Evolutionary conservation across 148 eudicot genomes (phyloP).

Genomic region (Spergularia marina): DNA sequence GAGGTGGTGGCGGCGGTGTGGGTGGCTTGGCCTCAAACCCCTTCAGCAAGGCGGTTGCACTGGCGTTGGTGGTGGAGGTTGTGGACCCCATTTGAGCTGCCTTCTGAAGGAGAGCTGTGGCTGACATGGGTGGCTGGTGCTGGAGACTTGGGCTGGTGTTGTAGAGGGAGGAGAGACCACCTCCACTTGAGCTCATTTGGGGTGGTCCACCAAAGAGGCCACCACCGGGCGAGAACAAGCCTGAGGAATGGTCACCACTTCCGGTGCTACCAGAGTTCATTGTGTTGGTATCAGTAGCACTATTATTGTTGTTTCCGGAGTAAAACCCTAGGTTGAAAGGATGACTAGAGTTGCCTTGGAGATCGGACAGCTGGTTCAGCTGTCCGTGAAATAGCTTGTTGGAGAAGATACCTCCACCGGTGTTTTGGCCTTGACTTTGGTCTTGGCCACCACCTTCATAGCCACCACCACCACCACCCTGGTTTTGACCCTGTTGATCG

Average conservation of each 20-base stretch:
- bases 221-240: constrained; percentile 16
- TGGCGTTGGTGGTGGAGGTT: constrained; percentile 37
- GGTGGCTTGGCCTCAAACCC: constrained; percentile 28
- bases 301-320: constrained; percentile 12
- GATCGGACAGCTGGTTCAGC: constrained; percentile 29
- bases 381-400: constrained; percentile 37
- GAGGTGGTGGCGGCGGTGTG: constrained; percentile 25
- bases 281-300: constrained; percentile 12
- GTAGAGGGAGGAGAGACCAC: constrained; percentile 28
- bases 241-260: constrained; percentile 23
- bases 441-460: constrained; percentile 10
- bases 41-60: constrained; percentile 42
- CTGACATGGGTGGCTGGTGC: constrained; percentile 48
- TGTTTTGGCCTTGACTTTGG: constrained; percentile 17
- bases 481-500: constrained; percentile 21
- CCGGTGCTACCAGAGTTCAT: constrained; percentile 17
- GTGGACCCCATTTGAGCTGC: constrained; percentile 72
- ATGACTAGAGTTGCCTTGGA: constrained; percentile 13
- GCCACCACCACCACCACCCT: constrained; percentile 18
- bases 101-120: constrained; percentile 67
- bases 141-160: constrained; percentile 11
- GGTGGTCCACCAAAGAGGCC: constrained; percentile 23
- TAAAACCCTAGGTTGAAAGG: constrained; percentile 27
- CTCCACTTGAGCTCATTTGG: constrained; percentile 19
- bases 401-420: constrained; percentile 29